Evolutionary conservation across 2,329 filamentous ascomycete species (phyloP), one percentile per base, ranked within the genome.

Genomic region (Aspergillus brunneoviolaceus): DNA sequence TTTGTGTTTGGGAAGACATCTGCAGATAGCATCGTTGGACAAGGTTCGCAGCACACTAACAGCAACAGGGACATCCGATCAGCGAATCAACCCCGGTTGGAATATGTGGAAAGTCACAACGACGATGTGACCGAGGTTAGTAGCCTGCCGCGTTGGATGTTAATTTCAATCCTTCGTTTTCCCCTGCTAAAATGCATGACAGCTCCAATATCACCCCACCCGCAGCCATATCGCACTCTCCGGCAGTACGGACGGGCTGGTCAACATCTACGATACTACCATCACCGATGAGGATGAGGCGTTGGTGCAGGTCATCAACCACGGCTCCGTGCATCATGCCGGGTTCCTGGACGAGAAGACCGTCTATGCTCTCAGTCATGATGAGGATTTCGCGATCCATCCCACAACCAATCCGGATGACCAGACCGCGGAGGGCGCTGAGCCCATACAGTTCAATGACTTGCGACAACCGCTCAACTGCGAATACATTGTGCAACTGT

Each of bases 211-310:
- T 63, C 82, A 85, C 69, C 82, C 82, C 23, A 77, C 73, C 12
- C 78, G 79, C n/a, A 79, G 78, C 19, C 79, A 80, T 42, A 72
- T 84, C 21, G 77, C 88, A 4, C 79, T 88, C 1, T 86, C 84
- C 11, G 84, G 84, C 45, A 85, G 84, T 67, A 88, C 86, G 21
- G 86, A 88, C 67, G 85, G 85, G 3, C 79, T 88, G 0, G 79
- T 87, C 62, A 87, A 86, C 63, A 75, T 88, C 59, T 88, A 88
- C 70, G 82, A 88, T 70, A 82, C 81, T 25, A 79, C 78, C 25
- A 79, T 85, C 48, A 67, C 72, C 2, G 83, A 85, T 52, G 86
- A 88, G 71, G 85, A 88, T 57, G 86, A 88, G 55, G 85, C 85
- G 2, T 74, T 88, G 31, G 77, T 85, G 54, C 85, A 87, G 68